Evolutionary conservation across 1,284 basidiomycete genomes (phyloP).

Genomic region (Naganishia liquefaciens): DNA sequence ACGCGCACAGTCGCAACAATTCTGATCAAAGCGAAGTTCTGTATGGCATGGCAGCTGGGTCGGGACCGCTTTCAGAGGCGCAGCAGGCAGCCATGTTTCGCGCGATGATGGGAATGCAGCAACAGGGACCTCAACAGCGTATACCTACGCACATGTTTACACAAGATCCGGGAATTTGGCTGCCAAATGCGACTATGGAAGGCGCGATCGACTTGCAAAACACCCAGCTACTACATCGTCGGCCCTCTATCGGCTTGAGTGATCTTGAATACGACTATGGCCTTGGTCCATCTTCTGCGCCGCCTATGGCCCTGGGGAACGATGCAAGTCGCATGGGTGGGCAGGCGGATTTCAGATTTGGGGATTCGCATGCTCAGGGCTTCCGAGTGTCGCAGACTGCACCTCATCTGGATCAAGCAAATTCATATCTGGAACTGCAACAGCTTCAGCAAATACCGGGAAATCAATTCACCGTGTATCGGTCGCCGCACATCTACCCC

Average conservation of each 20-base stretch:
- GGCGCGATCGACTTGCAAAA: background rate
- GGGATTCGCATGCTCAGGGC: background rate
- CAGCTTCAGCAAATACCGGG: constrained; percentile 14
- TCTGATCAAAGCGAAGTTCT: background rate
- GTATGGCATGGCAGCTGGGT: background rate
- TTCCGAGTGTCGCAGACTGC: constrained; percentile 4
- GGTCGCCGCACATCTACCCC: constrained; percentile 6
- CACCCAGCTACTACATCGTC: background rate
- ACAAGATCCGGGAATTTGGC: constrained; percentile 23
- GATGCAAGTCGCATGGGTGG: background rate
- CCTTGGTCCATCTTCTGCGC: constrained; percentile 17
- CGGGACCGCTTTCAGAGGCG: constrained; percentile 7
- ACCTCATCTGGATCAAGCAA: background rate
- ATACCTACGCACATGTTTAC: background rate
- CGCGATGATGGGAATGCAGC: constrained; percentile 15
- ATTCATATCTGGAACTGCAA: background rate
- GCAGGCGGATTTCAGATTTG: background rate
- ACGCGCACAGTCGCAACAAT: background rate
- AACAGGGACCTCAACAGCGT: background rate
- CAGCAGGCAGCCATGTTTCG: constrained; percentile 25
- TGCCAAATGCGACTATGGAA: background rate
- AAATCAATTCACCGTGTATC: constrained; percentile 23
- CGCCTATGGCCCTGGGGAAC: background rate
- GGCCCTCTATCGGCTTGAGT: background rate
- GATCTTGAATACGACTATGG: constrained; percentile 19